Evolutionary conservation across 352 stramenopile species (phyloP), one percentile per base, ranked within the genome.

Genomic region (Phytophthora ohioensis): DNA sequence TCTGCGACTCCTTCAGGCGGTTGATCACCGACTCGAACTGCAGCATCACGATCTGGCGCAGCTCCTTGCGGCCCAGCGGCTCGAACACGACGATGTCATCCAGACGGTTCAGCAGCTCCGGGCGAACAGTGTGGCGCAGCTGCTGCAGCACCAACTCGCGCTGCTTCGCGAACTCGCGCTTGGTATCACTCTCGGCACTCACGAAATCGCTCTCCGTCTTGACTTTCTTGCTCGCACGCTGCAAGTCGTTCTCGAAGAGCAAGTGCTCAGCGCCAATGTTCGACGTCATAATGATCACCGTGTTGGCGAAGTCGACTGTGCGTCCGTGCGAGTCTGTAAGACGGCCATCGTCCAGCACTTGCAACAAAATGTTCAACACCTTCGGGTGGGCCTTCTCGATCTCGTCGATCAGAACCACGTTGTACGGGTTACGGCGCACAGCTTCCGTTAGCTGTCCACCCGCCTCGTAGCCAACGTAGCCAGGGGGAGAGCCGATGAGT

Each of bases 311-410:
- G 64, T 99, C 96, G 5, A 99, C 93, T n/a, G 94, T 98, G 21
- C 94, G 80, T 55, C 97, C 97, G 69, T 98, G 92, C 34, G 84
- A 95, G 74, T 99, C 98, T 5, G 98, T 99, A 45, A 99, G 71
- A 5, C 98, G 91, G 13, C 98, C 98, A 76, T 99, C 98, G 71
- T 99, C 97, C 3, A 99, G 79, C 8, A 99, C 78, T 81, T 99
- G 97, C 7, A 99, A 76, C 43, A 99, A 67, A 63, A 99, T 84
- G 55, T 98, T 99, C 39, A 99, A 85, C 39, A 99, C 96, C 61
- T 98, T 93, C 8, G 79, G 80, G 71, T 99, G 97, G 5, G 97
- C 97, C 75, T 99, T 99, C 79, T 99, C 97, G 36, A 99, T 97
- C 71, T 99, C 97, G 69, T 99, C 97, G 61, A 99, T 88, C 36